Base-by-base conservation (phyloP, 2,329 filamentous ascomycete genomes). In the Ophiobolus disseminans region DNA sequence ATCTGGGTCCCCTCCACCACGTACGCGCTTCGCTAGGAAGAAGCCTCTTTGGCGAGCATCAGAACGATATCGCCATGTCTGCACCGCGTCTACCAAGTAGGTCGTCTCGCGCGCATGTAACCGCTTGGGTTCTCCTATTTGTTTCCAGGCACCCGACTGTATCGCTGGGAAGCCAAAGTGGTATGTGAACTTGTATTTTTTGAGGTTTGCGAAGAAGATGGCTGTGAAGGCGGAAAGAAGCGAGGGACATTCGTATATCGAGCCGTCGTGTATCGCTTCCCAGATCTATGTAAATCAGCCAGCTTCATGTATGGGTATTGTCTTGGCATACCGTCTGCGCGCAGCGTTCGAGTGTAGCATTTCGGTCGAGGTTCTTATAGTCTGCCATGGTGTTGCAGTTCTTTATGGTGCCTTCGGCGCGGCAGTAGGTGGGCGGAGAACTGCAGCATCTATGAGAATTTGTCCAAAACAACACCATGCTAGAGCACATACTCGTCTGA, bases 141-240 rank as follows among this genome's bases (percentile, higher is more conserved):
- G 65, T 61, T 84, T 87, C 94, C 94, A 99, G 1, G 91, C 90
- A 45, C 93, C 87, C 3, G 93, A 96, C 70, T 96, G 92, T 35
- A 99, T 81, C 13, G 93, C 91, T 1, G 94, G 94, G 66, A 96
- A 99, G 4, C 89, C 93, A 73, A 97, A 97, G 86, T 95, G 96
- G 75, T 97, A 97, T n/a, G 88, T 91, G 70, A 97, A 97, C 55
- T 87, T 90, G 77, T 97, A 97, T 69, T 95, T 97, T 74, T 99
- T 99, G 25, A 99, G 82, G 69, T 99, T 93, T 54, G 94, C 93
- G 71, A 90, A 99, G 13, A 91, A 96, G 36, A 97, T 85, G 49
- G 95, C 86, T 20, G 90, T 83, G 72, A 97, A 97, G 5, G 90
- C 94, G 4, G 91, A 86, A 14, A 99, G 85, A 2, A 97, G 82